These are phyloP conservation scores for Thelonectria discophora DNA, from an alignment of 2,329 filamentous ascomycete genomes.

Conservation along the genomic window DNA sequence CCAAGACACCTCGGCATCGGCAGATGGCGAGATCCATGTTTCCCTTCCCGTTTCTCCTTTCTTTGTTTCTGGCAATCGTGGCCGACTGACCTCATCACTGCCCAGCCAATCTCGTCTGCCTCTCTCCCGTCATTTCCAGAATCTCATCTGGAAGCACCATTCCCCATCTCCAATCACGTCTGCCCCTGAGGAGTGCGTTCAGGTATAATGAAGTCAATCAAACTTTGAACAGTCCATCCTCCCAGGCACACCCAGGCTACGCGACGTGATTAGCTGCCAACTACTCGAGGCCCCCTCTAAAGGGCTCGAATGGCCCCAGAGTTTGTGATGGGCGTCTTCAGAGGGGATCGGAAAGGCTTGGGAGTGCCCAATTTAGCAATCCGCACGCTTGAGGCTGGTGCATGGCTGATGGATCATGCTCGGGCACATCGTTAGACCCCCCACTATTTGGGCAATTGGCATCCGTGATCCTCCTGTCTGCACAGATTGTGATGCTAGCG, in stretches of 20 bases:
- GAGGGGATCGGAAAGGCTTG: neutral
- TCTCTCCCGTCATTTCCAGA: constrained; percentile 13
- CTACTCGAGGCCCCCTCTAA: neutral
- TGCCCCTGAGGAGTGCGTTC: constrained; percentile 19
- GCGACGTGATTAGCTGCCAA: constrained; percentile 5
- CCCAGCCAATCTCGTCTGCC: constrained; percentile 14
- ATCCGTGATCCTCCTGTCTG: neutral
- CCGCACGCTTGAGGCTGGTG: constrained; percentile 1
- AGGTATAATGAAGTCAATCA: constrained; percentile 10
- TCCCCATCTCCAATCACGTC: constrained; percentile 16
- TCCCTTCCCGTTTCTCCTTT: constrained; percentile 2
- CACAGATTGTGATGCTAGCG: neutral
- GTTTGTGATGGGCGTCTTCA: neutral
- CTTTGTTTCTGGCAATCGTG: neutral
- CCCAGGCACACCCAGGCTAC: constrained; percentile 13
- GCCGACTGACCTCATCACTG: neutral
- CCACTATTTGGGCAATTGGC: constrained; percentile 17
- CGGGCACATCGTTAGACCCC: constrained; percentile 4
- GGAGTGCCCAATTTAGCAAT: constrained; percentile 22
- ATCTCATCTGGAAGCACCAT: constrained; percentile 11
- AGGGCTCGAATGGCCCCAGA: neutral
- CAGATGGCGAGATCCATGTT: constrained; percentile 21
- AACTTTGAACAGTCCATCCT: constrained; percentile 9
- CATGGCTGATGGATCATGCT: neutral
- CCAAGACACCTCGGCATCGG: constrained; percentile 9